Conservation (phyloP, 805 yeast species). For the Naumovozyma dairenensis region DNA sequence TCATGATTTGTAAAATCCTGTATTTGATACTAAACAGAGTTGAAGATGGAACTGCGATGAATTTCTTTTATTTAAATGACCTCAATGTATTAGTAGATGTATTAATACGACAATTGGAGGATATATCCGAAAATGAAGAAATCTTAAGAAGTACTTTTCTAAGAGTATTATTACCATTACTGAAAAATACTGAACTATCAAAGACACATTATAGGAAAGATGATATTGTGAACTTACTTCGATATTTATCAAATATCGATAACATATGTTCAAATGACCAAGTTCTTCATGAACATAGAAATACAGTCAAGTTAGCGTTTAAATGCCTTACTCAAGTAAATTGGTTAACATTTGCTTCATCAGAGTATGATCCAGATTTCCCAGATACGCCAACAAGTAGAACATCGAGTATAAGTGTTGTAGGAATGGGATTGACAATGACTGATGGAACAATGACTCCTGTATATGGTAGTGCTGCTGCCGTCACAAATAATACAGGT, state of each 20-base stretch:
- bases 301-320: conserved; percentile 35
- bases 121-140: conserved; percentile 52
- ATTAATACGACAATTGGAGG: conserved; percentile 65
- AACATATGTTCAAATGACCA: conserved; percentile 18
- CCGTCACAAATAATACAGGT: conserved; percentile 2
- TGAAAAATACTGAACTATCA: conserved; percentile 54
- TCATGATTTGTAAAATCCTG: conserved; percentile 68
- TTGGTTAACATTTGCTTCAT: conserved; percentile 23
- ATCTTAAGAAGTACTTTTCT: conserved; percentile 59
- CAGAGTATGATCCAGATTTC: conserved; percentile 6
- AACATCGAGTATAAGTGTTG: conserved; percentile 16
- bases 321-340: conserved; percentile 28
- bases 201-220: conserved; percentile 47
- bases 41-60: conserved; percentile 40
- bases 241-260: conserved; percentile 32
- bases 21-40: conserved; percentile 60
- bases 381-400: conserved; percentile 12
- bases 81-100: conserved; percentile 77
- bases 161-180: conserved; percentile 62
- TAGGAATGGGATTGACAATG: conserved; percentile 11
- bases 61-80: conserved; percentile 73
- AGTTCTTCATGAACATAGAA: conserved; percentile 21
- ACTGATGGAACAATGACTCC: conserved; percentile 3
- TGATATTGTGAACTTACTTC: conserved; percentile 43
- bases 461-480: conserved; percentile 1